Conservation (phyloP, 1,284 basidiomycete species). For the Melampsora occidentalis region DNA sequence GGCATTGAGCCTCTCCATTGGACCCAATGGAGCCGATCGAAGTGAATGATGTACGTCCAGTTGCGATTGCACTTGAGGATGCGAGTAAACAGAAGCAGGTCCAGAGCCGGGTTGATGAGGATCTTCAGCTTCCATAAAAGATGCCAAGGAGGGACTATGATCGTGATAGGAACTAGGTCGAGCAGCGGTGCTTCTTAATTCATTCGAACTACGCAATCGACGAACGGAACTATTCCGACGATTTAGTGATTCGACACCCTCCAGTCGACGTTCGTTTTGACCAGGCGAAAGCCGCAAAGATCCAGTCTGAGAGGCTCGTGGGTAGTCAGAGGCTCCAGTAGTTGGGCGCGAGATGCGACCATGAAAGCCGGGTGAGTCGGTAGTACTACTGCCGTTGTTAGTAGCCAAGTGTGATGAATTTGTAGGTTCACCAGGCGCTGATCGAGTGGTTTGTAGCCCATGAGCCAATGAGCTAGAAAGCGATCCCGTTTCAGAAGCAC, state of each 20-base stretch:
- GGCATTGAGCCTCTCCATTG: no score
- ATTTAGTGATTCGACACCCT: no score
- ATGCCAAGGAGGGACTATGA: neutral
- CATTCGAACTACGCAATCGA: slow-evolving; percentile 29
- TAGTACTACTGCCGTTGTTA: no score
- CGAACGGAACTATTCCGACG: slow-evolving; percentile 14
- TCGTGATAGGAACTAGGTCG: slow-evolving; percentile 29
- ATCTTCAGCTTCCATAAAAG: slow-evolving; percentile 22
- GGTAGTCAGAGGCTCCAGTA: no score
- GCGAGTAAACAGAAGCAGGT: neutral
- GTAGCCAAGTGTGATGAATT: neutral
- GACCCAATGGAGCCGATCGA: no score
- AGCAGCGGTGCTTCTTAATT: neutral
- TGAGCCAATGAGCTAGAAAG: slow-evolving; percentile 1
- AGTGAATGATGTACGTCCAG: no score
- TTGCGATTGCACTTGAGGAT: neutral
- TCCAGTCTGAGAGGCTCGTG: neutral
- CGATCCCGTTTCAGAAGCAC: slow-evolving; percentile 1
- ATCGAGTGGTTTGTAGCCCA: neutral
- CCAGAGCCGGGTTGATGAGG: slow-evolving; percentile 1
- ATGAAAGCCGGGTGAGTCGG: no score
- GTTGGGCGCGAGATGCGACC: no score
- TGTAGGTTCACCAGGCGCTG: neutral
- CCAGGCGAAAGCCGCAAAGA: neutral
- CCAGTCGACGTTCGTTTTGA: no score